Percentiles rank a stretch among this genome's conserved stretches.
Evolutionary conservation across 1,284 basidiomycete genomes (phyloP).

Genomic region (Sporisorium graminicola): DNA sequence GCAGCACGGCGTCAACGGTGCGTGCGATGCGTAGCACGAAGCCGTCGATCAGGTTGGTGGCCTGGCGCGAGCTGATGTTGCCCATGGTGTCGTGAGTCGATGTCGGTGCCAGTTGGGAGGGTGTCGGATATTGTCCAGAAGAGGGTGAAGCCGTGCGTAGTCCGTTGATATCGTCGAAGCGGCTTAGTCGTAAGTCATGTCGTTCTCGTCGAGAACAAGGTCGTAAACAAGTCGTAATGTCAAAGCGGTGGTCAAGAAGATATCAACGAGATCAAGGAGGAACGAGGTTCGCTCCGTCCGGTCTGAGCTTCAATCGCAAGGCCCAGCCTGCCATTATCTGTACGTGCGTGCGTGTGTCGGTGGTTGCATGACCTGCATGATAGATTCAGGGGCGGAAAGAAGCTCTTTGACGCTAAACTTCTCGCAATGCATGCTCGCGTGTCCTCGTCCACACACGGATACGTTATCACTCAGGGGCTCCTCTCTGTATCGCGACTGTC

Average conservation of each 20-base stretch:
- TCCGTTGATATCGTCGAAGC: not conserved
- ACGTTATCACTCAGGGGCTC: constrained; percentile 1
- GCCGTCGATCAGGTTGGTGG: constrained; percentile 26
- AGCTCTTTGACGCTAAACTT: no score
- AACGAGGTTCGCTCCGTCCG: not conserved
- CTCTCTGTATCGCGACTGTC: not conserved
- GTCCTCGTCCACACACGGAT: no score
- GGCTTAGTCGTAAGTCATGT: not conserved
- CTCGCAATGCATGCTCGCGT: not conserved
- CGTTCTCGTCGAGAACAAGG: no score
- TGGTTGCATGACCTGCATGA: no score
- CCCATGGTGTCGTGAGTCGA: constrained; percentile 24
- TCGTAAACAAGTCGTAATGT: not conserved
- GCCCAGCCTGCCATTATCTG: not conserved
- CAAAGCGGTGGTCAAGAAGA: not conserved
- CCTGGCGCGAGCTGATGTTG: constrained; percentile 19
- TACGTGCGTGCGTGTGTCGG: not conserved
- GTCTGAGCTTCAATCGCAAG: no score
- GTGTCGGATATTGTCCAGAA: no score
- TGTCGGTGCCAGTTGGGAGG: no score
- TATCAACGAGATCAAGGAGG: not conserved
- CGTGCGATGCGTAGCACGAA: constrained; percentile 28
- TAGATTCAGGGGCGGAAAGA: not conserved
- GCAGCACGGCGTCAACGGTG: constrained; percentile 26
- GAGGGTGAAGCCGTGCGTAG: not conserved